These are phyloP conservation scores for Dactylorhiza incarnata DNA, from an alignment of 106 monocot genomes.

Conservation along the genomic window DNA sequence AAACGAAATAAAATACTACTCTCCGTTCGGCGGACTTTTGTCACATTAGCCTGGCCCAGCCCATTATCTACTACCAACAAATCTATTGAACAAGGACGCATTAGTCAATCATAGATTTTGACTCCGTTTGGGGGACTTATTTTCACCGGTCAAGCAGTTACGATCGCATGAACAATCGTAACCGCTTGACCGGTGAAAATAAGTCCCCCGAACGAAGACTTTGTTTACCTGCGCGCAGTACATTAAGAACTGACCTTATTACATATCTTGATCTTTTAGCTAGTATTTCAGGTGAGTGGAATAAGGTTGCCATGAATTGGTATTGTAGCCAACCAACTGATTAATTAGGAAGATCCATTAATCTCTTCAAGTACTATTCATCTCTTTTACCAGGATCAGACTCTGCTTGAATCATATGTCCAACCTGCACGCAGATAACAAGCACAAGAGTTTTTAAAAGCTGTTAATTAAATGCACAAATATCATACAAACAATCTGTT, in stretches of 20 bases:
- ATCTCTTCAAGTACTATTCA: conserved; percentile 83
- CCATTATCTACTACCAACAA: neutral
- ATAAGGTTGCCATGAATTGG: neutral
- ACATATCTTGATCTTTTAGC: conserved; percentile 94
- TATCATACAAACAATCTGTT: neutral
- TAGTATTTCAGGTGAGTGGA: conserved; percentile 33
- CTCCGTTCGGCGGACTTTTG: too few species aligned
- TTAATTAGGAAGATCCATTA: conserved; percentile 99
- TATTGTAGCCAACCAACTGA: conserved; percentile 30
- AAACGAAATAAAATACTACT: neutral
- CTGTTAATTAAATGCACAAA: neutral
- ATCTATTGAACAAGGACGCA: neutral
- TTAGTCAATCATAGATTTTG: too few species aligned
- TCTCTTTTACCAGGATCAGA: conserved; percentile 79
- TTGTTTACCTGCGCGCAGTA: conserved; percentile 81
- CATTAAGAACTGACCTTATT: conserved; percentile 91
- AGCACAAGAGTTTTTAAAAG: neutral
- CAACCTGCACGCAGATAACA: conserved; percentile 53
- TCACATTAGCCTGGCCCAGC: neutral
- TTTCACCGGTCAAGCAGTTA: too few species aligned
- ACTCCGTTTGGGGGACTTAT: too few species aligned
- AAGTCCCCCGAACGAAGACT: too few species aligned
- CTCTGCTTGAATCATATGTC: conserved; percentile 98
- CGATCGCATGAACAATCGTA: too few species aligned
- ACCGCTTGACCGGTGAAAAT: too few species aligned